Percentiles rank a stretch among this genome's conserved stretches.
phyloP scores from a whole-genome alignment of 345 rosid genomes.

The Salix purpurea region DNA sequence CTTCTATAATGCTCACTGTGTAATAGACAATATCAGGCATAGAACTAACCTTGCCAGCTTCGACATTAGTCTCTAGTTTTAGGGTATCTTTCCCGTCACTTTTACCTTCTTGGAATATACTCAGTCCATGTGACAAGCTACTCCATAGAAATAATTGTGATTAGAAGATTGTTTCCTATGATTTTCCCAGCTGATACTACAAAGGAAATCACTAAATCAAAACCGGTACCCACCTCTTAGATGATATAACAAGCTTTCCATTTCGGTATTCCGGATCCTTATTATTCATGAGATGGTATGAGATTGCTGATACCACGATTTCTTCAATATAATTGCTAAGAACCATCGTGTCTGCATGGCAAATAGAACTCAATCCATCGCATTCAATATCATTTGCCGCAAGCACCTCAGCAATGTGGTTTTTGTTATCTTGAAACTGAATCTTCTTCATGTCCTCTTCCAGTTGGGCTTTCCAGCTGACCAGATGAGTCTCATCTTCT shows the following conservation, averaged over 20 bases:
- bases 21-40: background rate
- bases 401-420: slow-evolving; percentile 88
- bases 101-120: slow-evolving; percentile 84
- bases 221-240: slow-evolving; percentile 49
- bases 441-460: slow-evolving; percentile 85
- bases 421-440: slow-evolving; percentile 81
- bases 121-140: slow-evolving; percentile 94
- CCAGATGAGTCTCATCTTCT: slow-evolving; percentile 66
- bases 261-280: slow-evolving; percentile 84
- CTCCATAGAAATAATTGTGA: slow-evolving; percentile 23
- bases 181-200: background rate
- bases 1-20: background rate
- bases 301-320: slow-evolving; percentile 77
- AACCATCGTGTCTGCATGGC: slow-evolving; percentile 66
- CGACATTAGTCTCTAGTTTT: slow-evolving; percentile 75
- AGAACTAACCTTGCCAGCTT: slow-evolving; percentile 55
- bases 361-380: slow-evolving; percentile 76
- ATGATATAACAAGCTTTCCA: slow-evolving; percentile 92
- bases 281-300: slow-evolving; percentile 69
- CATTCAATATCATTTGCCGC: slow-evolving; percentile 90
- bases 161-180: background rate
- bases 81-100: slow-evolving; percentile 52
- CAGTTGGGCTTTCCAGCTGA: slow-evolving; percentile 71
- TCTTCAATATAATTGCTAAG: slow-evolving; percentile 76
- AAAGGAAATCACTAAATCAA: background rate